Evolutionary conservation across 2,329 filamentous ascomycete species (phyloP).

Genomic region (Dendrostoma leiphaemia): DNA sequence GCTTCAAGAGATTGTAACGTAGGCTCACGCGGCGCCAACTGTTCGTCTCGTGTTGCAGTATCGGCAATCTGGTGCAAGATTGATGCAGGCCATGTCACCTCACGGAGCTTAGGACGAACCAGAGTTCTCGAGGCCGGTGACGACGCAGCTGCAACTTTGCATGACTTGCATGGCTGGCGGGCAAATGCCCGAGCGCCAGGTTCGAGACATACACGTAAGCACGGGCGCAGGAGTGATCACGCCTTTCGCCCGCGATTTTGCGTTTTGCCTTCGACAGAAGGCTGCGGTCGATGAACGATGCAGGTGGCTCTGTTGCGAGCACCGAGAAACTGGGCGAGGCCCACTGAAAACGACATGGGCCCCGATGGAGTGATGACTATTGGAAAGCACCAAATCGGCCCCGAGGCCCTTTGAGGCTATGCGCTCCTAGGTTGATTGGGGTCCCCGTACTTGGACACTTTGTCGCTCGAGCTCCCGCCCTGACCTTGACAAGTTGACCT

Average conservation of each 20-base stretch:
- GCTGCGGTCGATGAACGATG: not conserved
- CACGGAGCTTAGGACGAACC: not conserved
- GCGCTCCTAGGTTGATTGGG: too few relatives aligned
- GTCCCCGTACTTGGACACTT: too few relatives aligned
- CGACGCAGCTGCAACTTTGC: not conserved
- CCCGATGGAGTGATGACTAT: not conserved
- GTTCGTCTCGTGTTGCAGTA: not conserved
- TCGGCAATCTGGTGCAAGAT: not conserved
- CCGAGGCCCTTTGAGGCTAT: too few relatives aligned
- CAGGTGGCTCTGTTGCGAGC: not conserved
- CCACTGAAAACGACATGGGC: not conserved
- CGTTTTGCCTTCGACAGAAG: not conserved
- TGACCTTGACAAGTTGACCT: too few relatives aligned
- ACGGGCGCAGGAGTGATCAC: not conserved
- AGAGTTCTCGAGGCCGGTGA: not conserved
- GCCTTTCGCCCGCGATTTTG: not conserved
- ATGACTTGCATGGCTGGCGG: not conserved
- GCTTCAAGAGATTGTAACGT: too few relatives aligned
- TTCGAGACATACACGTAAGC: constrained; percentile 3
- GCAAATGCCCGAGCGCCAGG: not conserved
- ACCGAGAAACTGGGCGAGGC: not conserved
- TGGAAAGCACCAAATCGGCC: constrained; percentile 1
- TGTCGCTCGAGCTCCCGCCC: too few relatives aligned
- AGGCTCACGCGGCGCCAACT: too few relatives aligned
- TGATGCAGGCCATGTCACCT: not conserved